A percentile compares a stretch with the other conserved stretches of the same genome.
Conservation (phyloP, 2,329 filamentous ascomycete genomes). For the Fusarium palustre region DNA sequence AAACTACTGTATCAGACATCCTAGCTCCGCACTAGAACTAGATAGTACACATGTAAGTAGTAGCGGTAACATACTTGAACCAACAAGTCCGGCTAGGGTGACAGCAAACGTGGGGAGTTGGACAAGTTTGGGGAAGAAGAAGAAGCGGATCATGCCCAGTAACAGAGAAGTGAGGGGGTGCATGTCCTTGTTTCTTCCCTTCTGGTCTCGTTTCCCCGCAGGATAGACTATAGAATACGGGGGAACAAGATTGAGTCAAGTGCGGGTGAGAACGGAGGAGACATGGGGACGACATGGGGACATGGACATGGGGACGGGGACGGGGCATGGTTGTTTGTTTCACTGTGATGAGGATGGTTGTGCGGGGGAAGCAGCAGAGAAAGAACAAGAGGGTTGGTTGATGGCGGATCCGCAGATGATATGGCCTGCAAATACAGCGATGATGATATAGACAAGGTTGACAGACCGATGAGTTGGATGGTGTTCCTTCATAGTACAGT, state of each 20-base stretch:
- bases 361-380: background rate
- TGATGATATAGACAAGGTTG: background rate
- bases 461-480: background rate
- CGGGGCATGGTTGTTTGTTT: background rate
- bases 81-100: slow-evolving; percentile 10
- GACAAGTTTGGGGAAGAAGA: slow-evolving; percentile 40
- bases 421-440: background rate
- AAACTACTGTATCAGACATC: background rate
- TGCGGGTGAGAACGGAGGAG: slow-evolving; percentile 27
- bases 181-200: slow-evolving; percentile 12
- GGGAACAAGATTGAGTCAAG: background rate
- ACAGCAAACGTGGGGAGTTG: slow-evolving; percentile 36
- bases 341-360: background rate
- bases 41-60: background rate
- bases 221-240: slow-evolving; percentile 2
- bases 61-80: slow-evolving; percentile 12
- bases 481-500: background rate
- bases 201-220: slow-evolving; percentile 14
- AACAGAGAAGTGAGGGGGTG: slow-evolving; percentile 16
- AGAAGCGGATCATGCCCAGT: slow-evolving; percentile 20
- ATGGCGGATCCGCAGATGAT: background rate
- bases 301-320: too few relatives aligned
- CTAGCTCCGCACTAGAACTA: background rate
- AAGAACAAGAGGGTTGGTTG: background rate
- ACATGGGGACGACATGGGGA: too few relatives aligned